Evolutionary conservation across 371 early-diverging fungal genomes (phyloP), one percentile per base, ranked within the genome.

Genomic region (Mucor circinelloides): DNA sequence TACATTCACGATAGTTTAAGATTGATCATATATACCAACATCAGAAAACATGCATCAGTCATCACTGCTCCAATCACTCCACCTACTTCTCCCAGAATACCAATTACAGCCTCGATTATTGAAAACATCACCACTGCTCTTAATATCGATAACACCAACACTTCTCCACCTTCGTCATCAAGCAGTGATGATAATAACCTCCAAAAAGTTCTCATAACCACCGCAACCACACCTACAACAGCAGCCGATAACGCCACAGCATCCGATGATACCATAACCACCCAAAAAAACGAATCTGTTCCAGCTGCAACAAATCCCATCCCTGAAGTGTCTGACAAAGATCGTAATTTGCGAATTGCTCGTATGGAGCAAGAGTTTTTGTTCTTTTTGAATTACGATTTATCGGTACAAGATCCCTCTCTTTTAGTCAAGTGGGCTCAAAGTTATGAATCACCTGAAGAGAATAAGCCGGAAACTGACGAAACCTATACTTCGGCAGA

Each of bases 341-440:
- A 70, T 38, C 38, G 68, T 15, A 66, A 62, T 42, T 30, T 66
- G 32, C 64, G 71, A 38, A 72, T 78, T 25, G 64, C 67, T 34
- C 74, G 85, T 10, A 84, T 88, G 87, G 88, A 88, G 62, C 70
- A 80, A 58, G 88, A 88, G 63, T 88, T 88, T 63, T 57, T 88
- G 38, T 81, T 80, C 19, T 84, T 86, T 64, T 63, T 88, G 52
- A 75, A 85, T 19, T 78, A 80, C 63, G 85, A 86, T 62, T 62
- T 82, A 30, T 73, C 75, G 5, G 56, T 76, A 15, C 50, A 69
- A 36, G 77, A 80, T 64, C 77, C 80, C 19, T 46, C 64, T n/a
- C 44, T 67, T 12, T 66, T 81, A 1, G 74, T 81, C 15, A 40
- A 61, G 12, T 81, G 79, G 82, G 79, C 79, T 25, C 69, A 69